Evolutionary conservation across 2,329 filamentous ascomycete genomes (phyloP).

Genomic region (Sarocladiaceae sp.): DNA sequence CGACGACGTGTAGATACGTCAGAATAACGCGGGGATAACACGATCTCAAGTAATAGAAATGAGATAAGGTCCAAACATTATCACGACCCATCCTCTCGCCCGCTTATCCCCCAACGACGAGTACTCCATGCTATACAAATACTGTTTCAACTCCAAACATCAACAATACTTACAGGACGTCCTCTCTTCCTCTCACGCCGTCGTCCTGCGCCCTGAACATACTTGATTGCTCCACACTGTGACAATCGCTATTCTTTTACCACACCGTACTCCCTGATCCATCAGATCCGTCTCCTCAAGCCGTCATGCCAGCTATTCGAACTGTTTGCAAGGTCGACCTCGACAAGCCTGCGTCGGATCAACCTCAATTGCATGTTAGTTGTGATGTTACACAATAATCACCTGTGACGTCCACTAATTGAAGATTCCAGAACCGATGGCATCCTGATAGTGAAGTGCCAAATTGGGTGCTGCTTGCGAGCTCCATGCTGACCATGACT

Average conservation of each 20-base stretch:
- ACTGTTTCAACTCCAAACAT: background rate
- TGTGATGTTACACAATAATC: too few species aligned
- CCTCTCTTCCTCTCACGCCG: too few species aligned
- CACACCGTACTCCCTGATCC: too few species aligned
- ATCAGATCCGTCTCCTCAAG: too few species aligned
- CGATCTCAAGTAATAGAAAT: constrained; percentile 6
- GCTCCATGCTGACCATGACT: background rate
- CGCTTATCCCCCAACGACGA: background rate
- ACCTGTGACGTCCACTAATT: background rate
- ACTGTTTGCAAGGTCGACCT: constrained; percentile 42
- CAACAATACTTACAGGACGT: too few species aligned
- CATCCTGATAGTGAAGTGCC: constrained; percentile 72
- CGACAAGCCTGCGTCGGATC: constrained; percentile 21
- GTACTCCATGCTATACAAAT: background rate
- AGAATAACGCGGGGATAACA: constrained; percentile 2
- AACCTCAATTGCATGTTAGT: constrained; percentile 43
- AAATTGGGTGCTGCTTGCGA: background rate
- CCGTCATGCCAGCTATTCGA: constrained; percentile 52
- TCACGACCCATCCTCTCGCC: too few species aligned
- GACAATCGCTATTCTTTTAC: background rate
- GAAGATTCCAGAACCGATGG: constrained; percentile 66
- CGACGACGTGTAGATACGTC: background rate
- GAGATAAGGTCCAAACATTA: background rate
- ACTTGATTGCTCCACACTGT: background rate
- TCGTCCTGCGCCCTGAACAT: too few species aligned